Evolutionary conservation across 164 flowering plant genomes (phyloP).

Genomic region (Aristolochia californica): DNA sequence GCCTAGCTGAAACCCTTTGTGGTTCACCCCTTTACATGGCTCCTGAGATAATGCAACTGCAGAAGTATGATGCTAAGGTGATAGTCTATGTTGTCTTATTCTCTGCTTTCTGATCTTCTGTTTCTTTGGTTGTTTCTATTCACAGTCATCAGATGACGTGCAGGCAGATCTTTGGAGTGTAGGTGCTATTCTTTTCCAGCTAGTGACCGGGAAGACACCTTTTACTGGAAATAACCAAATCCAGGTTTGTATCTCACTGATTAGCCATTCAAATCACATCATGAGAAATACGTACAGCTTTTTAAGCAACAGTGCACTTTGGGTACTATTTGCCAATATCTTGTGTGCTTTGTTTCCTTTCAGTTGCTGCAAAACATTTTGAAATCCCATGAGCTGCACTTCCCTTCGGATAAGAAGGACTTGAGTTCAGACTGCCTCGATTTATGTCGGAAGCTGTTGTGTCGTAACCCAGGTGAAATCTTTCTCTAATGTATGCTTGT

Average conservation of each 20-base stretch:
- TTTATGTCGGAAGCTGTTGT: conserved; percentile 80
- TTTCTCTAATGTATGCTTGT: not conserved
- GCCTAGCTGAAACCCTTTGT: conserved; percentile 95
- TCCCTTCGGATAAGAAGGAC: conserved; percentile 52
- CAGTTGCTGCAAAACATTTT: conserved; percentile 94
- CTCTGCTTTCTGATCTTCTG: not conserved
- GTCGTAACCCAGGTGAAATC: conserved; percentile 78
- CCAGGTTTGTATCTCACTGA: conserved; percentile 43
- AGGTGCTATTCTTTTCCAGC: conserved; percentile 89
- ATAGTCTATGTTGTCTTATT: conserved; percentile 4
- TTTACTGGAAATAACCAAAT: conserved; percentile 84
- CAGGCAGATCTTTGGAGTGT: conserved; percentile 99
- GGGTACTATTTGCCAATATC: not conserved
- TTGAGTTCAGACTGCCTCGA: conserved; percentile 75
- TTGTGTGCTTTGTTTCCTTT: conserved; percentile 4
- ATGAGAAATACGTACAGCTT: too few species aligned
- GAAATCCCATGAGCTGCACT: conserved; percentile 64
- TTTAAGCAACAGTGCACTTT: too few species aligned
- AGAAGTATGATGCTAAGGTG: conserved; percentile 99
- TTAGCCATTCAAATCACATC: not conserved
- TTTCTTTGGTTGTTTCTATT: conserved; percentile 4
- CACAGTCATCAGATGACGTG: conserved; percentile 16
- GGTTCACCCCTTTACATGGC: conserved; percentile 99
- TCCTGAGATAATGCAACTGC: conserved; percentile 97
- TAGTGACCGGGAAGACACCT: conserved; percentile 88